These are phyloP conservation scores for Pseudophaeomoniella oleicola DNA, from an alignment of 2,329 filamentous ascomycete species.

Conservation along the genomic window DNA sequence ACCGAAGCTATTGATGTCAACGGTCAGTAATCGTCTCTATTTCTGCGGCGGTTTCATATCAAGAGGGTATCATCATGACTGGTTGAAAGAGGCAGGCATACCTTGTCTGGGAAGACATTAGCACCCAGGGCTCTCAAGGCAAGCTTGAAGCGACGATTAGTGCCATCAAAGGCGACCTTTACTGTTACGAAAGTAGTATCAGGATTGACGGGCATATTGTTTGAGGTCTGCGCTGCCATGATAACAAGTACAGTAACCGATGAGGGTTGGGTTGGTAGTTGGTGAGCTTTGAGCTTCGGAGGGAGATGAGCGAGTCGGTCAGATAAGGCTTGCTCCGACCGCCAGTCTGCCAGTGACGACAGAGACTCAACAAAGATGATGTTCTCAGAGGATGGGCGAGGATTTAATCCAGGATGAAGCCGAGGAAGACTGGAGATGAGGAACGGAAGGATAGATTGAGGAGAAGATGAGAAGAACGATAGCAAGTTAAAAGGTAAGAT, in stretches of 20 bases:
- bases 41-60: neutral
- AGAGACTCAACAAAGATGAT: too few relatives aligned
- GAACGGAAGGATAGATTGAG: neutral
- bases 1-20: constrained; percentile 54
- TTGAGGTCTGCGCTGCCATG: constrained; percentile 24
- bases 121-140: constrained; percentile 71
- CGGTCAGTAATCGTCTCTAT: too few relatives aligned
- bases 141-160: constrained; percentile 73
- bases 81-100: constrained; percentile 35
- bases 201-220: constrained; percentile 33
- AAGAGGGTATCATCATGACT: constrained; percentile 2
- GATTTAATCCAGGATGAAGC: neutral
- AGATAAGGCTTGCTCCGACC: neutral
- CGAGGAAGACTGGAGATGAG: neutral
- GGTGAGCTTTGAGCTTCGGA: neutral
- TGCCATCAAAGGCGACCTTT: constrained; percentile 68
- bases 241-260: constrained; percentile 10
- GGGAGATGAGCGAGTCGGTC: neutral
- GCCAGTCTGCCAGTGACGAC: too few relatives aligned
- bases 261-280: neutral
- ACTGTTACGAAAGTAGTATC: constrained; percentile 65
- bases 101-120: constrained; percentile 64
- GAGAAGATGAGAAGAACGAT: neutral
- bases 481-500: too few relatives aligned
- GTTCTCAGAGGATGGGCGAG: too few relatives aligned